phyloP scores from a whole-genome alignment of 495 filamentous ascomycete genomes.

The Talaromyces thailandensis region DNA sequence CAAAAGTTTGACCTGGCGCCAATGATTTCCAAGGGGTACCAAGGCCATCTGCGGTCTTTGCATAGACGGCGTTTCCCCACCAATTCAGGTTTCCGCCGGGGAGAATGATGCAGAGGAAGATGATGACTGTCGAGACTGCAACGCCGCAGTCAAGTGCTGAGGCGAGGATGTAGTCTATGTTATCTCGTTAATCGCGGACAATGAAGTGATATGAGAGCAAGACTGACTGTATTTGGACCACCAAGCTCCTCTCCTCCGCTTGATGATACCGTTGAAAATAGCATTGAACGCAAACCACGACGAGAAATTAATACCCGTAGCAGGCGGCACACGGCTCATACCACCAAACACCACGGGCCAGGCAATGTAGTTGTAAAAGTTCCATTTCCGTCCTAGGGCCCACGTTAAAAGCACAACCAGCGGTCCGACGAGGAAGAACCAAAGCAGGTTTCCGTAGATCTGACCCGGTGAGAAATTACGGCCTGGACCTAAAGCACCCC shows the following conservation, averaged over 20 bases:
- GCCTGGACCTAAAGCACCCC: constrained; percentile 58
- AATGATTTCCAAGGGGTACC: constrained; percentile 33
- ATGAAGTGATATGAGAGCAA: constrained; percentile 34
- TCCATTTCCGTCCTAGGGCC: constrained; percentile 43
- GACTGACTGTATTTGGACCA: constrained; percentile 49
- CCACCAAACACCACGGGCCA: constrained; percentile 64
- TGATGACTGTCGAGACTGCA: constrained; percentile 51
- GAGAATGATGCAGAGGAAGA: constrained; percentile 65
- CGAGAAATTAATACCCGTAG: constrained; percentile 60
- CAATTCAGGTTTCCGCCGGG: constrained; percentile 49
- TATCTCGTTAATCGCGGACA: constrained; percentile 41
- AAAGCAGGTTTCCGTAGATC: constrained; percentile 55
- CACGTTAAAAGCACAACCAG: constrained; percentile 48
- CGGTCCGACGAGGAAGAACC: constrained; percentile 57
- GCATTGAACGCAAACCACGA: constrained; percentile 60
- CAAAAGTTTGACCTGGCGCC: constrained; percentile 46
- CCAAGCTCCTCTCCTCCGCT: constrained; percentile 50
- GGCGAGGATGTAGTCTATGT: constrained; percentile 53
- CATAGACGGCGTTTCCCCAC: constrained; percentile 56
- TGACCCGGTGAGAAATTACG: constrained; percentile 61
- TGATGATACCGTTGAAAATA: constrained; percentile 54
- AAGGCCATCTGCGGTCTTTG: constrained; percentile 35
- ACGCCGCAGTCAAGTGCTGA: constrained; percentile 54
- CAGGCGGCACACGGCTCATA: constrained; percentile 53
- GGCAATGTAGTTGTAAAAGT: constrained; percentile 45